Base-by-base conservation (phyloP, 2,329 filamentous ascomycete genomes). In the Alternaria consortialis region DNA sequence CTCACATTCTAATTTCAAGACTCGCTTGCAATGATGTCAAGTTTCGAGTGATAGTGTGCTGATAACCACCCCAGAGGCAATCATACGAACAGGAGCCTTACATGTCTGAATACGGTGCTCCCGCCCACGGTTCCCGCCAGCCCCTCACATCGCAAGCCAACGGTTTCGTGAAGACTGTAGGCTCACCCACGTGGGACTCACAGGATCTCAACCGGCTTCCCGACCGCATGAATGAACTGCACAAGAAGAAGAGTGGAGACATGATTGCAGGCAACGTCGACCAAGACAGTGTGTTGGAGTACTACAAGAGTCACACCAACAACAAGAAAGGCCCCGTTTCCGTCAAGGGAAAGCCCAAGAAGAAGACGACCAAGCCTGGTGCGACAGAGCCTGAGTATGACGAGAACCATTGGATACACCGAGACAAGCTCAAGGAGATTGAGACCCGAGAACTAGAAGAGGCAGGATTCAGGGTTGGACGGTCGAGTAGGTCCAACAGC, bases 341-440 rank as follows among this genome's bases (percentile, higher is more conserved):
- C 7, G 57, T 61, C 47, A 71, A 72, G 52, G 66, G 64, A 43
- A 72, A 69, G 53, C 57, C 60, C 40, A 73, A 73, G 65, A 77
- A 75, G 62, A 78, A 75, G 66, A 36, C 64, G 11, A 37, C 63
- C 36, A 64, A 65, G 59, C 64, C 63, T 7, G 52, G 63, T 52
- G 29, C 58, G 15, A 47, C 53, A 34, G 73, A 70, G 17, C 56
- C 67, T 9, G 75, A 77, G 53, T 71, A 71, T 39, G 88, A 90
- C 62, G 84, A 87, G 62, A 91, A 88, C 32, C 90, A 92, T 77
- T 95, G 92, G 92, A 94, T 95, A 70, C 92, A 95, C 74, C 84
- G 92, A 58, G 92, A 95, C 79, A 94, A 94, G 80, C 81, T 95
- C 63, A 91, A 91, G 56, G 87, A 87, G 74, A 95, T 94, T 68